A percentile compares a stretch with the other conserved stretches of the same genome.
These are phyloP conservation scores for Phytophthora constricta DNA, from an alignment of 352 stramenopile genomes.

Conservation along the genomic window DNA sequence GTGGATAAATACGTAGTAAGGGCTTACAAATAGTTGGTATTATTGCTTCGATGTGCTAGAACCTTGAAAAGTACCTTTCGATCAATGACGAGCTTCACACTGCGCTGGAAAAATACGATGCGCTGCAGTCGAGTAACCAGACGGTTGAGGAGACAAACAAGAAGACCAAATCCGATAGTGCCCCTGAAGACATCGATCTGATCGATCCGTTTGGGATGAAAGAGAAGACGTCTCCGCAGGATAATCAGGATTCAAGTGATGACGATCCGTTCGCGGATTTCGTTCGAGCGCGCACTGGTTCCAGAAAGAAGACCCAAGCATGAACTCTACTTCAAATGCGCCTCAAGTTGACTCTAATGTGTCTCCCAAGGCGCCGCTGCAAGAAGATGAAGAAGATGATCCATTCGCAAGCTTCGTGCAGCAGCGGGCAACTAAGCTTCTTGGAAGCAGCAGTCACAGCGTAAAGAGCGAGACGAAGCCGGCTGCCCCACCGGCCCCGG, in stretches of 20 bases:
- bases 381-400: conserved; percentile 56
- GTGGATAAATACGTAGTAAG: too few relatives aligned
- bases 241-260: conserved; percentile 41
- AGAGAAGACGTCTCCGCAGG: conserved; percentile 8
- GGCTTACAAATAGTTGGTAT: background rate
- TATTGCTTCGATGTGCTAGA: conserved; percentile 27
- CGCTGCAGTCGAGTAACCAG: conserved; percentile 42
- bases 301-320: conserved; percentile 22
- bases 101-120: conserved; percentile 67
- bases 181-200: conserved; percentile 27
- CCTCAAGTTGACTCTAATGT: conserved; percentile 17
- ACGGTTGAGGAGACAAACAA: conserved; percentile 11
- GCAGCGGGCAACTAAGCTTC: conserved; percentile 52
- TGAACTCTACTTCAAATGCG: background rate
- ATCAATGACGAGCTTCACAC: conserved; percentile 75
- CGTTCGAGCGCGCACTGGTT: conserved; percentile 46
- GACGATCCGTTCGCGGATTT: conserved; percentile 76
- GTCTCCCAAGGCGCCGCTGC: conserved; percentile 17
- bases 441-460: conserved; percentile 34
- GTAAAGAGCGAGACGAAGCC: conserved; percentile 29
- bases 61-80: conserved; percentile 69
- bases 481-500: conserved; percentile 5
- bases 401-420: conserved; percentile 71
- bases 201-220: conserved; percentile 38
- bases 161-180: background rate